Evolutionary conservation across 441 rosid species (phyloP), one percentile per base, ranked within the genome.

Genomic region (Mallotus repandus): DNA sequence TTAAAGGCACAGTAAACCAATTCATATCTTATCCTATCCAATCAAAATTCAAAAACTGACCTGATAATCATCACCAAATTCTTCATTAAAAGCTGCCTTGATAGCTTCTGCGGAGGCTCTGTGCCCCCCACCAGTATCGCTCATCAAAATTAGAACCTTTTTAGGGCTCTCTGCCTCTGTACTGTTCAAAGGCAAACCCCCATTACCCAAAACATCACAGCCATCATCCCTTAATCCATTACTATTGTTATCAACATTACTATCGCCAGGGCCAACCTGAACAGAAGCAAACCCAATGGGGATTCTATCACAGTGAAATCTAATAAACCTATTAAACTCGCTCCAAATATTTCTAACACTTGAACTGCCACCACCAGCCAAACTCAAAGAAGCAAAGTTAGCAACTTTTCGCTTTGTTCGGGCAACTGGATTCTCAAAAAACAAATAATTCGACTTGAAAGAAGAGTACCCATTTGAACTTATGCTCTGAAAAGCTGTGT

Each of bases 111-210:
- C 99, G 19, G 99, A 95, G 63, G 99, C 97, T 78, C 99, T 69
- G 65, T 95, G 99, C 57, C 99, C 99, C 7, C 99, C 99, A 29
- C 99, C 98, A 6, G 99, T 95, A 68, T 95, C 98, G 73, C 97
- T 95, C 99, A 95, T 95, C 89, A 95, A 84, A 84, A 95, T 93
- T 81, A 93, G 77, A 69, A 95, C 95, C 73, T 84, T 95, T 79
- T 91, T 95, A 0, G 92, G 91, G 35, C 73, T 63, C 74, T 81
- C 88, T 50, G 75, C 74, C 81, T 57, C 95, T 2, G 81, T 84
- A 0, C 77, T 82, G 77, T 84, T 88, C 82, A 83, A 80, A 25
- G 86, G 86, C 86, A 79, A 77, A 2, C 90, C 93, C 73, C 89
- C 95, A 2, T 78, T 89, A 43, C 76, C 84, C 79, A 82, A 84